Evolutionary conservation across 2,329 filamentous ascomycete genomes (phyloP).

Genomic region (Ceratocystiopsis minuta): DNA sequence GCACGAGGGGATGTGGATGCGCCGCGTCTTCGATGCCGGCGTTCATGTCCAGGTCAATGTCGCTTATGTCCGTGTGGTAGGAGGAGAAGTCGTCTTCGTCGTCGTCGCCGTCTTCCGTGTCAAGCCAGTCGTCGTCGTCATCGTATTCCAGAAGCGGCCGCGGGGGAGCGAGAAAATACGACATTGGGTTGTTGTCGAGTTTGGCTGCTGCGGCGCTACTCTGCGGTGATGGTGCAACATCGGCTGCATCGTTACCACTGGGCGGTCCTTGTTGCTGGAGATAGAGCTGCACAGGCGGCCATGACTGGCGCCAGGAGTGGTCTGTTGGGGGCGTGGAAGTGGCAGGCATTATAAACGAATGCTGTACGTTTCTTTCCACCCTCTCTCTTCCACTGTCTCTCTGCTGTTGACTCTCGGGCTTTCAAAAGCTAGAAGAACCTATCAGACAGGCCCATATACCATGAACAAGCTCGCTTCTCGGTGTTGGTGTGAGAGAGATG

Average conservation of each 20-base stretch:
- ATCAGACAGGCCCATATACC: too few species aligned
- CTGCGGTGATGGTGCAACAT: not conserved
- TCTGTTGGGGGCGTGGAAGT: constrained; percentile 8
- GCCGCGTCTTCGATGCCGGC: constrained; percentile 37
- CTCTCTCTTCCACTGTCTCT: too few species aligned
- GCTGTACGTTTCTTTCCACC: not conserved
- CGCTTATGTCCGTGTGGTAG: constrained; percentile 16
- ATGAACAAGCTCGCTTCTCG: too few species aligned
- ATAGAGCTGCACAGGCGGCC: constrained; percentile 32
- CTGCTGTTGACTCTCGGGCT: too few species aligned
- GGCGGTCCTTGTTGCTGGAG: constrained; percentile 21
- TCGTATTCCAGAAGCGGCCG: constrained; percentile 19
- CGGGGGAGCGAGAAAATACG: constrained; percentile 36
- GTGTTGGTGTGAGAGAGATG: too few species aligned
- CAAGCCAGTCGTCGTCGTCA: constrained; percentile 23
- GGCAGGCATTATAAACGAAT: constrained; percentile 16
- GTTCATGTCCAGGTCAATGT: constrained; percentile 32
- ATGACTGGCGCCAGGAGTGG: constrained; percentile 23
- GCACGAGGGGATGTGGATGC: constrained; percentile 26
- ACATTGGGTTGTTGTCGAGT: constrained; percentile 33
- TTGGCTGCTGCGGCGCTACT: constrained; percentile 1
- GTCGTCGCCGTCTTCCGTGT: constrained; percentile 19
- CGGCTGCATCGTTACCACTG: constrained; percentile 22
- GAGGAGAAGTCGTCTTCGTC: constrained; percentile 15
- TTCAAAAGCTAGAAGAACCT: too few species aligned